phyloP scores from a whole-genome alignment of 192 early-diverging fungal species.

The Rhizoclosmatium globosum region DNA sequence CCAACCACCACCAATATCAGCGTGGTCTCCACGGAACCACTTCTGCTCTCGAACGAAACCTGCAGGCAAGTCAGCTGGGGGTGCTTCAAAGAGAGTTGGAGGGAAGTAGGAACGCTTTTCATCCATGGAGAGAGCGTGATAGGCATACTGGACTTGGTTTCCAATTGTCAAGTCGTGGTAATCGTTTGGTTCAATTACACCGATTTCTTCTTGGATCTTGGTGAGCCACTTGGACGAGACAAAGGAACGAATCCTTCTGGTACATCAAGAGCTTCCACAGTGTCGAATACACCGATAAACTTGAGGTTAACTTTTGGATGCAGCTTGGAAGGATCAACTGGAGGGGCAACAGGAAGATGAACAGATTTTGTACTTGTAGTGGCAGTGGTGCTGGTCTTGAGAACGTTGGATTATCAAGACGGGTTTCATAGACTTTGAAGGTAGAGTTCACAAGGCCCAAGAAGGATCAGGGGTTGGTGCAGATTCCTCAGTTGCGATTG shows the following conservation, averaged over 20 bases:
- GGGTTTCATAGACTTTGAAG: conserved; percentile 23
- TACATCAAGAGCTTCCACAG: conserved; percentile 36
- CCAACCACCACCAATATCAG: conserved; percentile 48
- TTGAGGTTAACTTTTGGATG: conserved; percentile 26
- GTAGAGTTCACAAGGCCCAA: conserved; percentile 2
- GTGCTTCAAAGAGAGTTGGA: conserved; percentile 22
- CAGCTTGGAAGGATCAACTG: not conserved
- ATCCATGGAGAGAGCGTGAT: conserved; percentile 36
- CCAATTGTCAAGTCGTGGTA: conserved; percentile 34
- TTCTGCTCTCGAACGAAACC: conserved; percentile 16
- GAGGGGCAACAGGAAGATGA: too few relatives aligned
- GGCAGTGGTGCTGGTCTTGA: not conserved
- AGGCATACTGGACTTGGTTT: conserved; percentile 18
- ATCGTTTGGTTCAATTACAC: conserved; percentile 31
- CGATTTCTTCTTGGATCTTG: not conserved
- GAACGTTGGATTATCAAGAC: not conserved
- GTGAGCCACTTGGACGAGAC: conserved; percentile 11
- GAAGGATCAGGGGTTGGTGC: conserved; percentile 7
- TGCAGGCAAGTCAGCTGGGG: not conserved
- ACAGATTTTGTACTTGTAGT: too few relatives aligned
- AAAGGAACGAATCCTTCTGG: conserved; percentile 7
- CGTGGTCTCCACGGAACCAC: conserved; percentile 41
- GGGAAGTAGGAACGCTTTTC: conserved; percentile 28
- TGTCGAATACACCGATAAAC: conserved; percentile 34
- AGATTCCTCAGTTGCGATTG: not conserved